These are phyloP conservation scores for Podila epigama DNA, from an alignment of 192 early-diverging fungal species.

Conservation along the genomic window DNA sequence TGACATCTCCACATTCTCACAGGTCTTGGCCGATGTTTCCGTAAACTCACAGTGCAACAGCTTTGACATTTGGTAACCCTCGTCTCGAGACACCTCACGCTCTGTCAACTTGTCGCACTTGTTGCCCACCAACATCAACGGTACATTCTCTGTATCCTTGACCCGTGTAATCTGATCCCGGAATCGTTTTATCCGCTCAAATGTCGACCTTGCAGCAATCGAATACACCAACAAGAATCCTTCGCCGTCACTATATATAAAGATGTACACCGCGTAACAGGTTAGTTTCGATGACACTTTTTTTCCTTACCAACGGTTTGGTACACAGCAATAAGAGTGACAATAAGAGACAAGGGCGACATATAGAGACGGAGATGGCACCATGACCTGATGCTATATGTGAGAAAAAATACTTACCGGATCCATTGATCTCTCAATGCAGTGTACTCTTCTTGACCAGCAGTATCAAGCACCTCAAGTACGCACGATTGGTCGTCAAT, in stretches of 20 bases:
- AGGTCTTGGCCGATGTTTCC: constrained; percentile 90
- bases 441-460: constrained; percentile 87
- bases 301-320: no score
- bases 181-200: constrained; percentile 88
- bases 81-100: constrained; percentile 85
- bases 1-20: constrained; percentile 89
- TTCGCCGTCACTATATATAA: constrained; percentile 68
- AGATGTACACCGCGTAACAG: not conserved
- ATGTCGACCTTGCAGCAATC: constrained; percentile 87
- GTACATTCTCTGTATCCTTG: constrained; percentile 88
- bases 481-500: constrained; percentile 97
- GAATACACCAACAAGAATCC: constrained; percentile 92
- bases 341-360: no score
- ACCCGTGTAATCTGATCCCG: constrained; percentile 88
- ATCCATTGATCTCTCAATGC: constrained; percentile 87
- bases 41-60: constrained; percentile 82
- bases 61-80: constrained; percentile 81
- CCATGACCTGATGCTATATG: no score
- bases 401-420: constrained; percentile 49
- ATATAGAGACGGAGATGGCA: no score
- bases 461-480: constrained; percentile 96
- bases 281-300: not conserved
- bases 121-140: constrained; percentile 92
- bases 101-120: constrained; percentile 89
- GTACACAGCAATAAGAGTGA: no score